These are phyloP conservation scores for Volutella citrinella DNA, from an alignment of 2,329 filamentous ascomycete species.

Conservation along the genomic window DNA sequence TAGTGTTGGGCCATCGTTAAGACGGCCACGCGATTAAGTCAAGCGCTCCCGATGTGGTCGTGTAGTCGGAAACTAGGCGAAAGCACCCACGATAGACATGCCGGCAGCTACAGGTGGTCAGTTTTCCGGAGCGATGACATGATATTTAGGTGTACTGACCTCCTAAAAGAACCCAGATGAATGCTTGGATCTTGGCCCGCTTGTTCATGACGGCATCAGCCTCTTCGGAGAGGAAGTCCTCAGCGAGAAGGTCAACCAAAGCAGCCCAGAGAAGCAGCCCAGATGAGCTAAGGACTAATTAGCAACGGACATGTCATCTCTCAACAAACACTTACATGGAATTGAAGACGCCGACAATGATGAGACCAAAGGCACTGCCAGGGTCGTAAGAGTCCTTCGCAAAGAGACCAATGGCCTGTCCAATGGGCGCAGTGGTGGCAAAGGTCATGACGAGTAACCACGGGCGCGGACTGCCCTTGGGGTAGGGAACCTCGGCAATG, in stretches of 20 bases:
- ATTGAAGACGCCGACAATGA: slow-evolving; percentile 64
- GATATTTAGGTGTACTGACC: slow-evolving; percentile 38
- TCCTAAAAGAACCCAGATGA: slow-evolving; percentile 48
- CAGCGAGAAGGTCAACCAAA: slow-evolving; percentile 60
- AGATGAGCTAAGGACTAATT: slow-evolving; percentile 44
- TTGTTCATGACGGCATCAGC: slow-evolving; percentile 46
- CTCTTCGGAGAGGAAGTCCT: slow-evolving; percentile 63
- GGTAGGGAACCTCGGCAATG: slow-evolving; percentile 64
- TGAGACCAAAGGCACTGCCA: slow-evolving; percentile 59
- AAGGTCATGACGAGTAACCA: slow-evolving; percentile 62
- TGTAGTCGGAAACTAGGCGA: no score
- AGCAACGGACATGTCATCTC: accelerated
- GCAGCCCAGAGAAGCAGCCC: slow-evolving; percentile 61
- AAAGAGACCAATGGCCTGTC: slow-evolving; percentile 60
- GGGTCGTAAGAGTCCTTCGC: slow-evolving; percentile 59
- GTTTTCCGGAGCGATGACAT: background rate
- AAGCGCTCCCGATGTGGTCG: no score
- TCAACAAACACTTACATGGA: slow-evolving; percentile 48
- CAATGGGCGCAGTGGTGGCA: slow-evolving; percentile 61
- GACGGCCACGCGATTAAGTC: no score
- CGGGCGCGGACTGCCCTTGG: slow-evolving; percentile 52
- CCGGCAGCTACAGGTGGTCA: slow-evolving; percentile 20
- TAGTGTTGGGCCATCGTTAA: no score
- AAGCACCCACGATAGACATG: slow-evolving; percentile 34
- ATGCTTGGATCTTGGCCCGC: slow-evolving; percentile 52